Base-by-base conservation (phyloP, 2,329 filamentous ascomycete genomes). In the Fusarium pseudoanthophilum region DNA sequence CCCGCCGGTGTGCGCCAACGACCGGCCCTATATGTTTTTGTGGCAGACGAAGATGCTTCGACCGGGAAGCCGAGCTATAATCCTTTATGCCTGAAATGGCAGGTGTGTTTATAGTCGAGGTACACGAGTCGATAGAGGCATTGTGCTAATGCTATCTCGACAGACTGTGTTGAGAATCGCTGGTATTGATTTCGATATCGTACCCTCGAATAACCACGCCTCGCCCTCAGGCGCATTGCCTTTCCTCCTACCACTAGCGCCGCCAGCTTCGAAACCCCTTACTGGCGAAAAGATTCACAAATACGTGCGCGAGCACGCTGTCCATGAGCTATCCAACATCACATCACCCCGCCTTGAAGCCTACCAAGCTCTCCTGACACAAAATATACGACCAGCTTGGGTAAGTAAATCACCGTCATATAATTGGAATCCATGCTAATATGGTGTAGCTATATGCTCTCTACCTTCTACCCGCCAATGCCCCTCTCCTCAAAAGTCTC, bases 81-180 rank as follows among this genome's bases (percentile, higher is more conserved):
- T 80, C 96, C 96, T 16, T 90, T 91, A 66, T 99, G 96, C 85
- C 86, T 98, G 79, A 97, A 95, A 85, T 98, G 95, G 95, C 96
- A 98, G 93, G 94, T 95, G 78, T 75, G 90, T 61, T 55, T 49
- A 40, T 8, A 24, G 26, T 24, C 14, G 30, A 13, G 24, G 13
- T 18, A 13, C 18, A 9, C 8, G 15, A 36, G 15, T 43, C 15
- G 18, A 30, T 40, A 18, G 45, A 34, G 26, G 30, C 34, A 21
- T 40, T 57, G 40, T 18, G 32, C 63, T 53, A 32, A 59, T 57
- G 46, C 60, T 16, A 55, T 37, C 26, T 43, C 20, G 43, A 30
- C 36, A 97, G 94, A 91, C 95, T 36, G 96, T 94, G 82, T 87
- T 99, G 70, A 93, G 90, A 77, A 93, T 98, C 77, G 88, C 91